A percentile compares a stretch with the other conserved stretches of the same genome.
Conservation (phyloP, 345 rosid species). For the Psidium guajava region DNA sequence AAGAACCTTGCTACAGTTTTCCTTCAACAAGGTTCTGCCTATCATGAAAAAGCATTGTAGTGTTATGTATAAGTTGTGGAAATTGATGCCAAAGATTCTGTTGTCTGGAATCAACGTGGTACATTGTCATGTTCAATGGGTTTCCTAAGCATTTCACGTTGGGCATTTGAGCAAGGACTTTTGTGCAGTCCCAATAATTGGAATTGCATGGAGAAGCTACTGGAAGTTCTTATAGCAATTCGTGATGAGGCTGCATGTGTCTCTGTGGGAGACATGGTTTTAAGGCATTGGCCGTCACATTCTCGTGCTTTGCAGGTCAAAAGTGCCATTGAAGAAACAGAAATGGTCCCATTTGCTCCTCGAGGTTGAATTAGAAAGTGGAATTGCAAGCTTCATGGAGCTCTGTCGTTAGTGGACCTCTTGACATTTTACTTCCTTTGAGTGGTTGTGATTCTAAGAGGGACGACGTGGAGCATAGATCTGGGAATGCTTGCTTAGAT, state of each 20-base stretch:
- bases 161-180: slow-evolving; percentile 99
- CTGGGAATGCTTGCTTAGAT: slow-evolving; percentile 65
- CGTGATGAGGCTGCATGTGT: slow-evolving; percentile 98
- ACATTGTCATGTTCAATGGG: slow-evolving; percentile 97
- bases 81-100: slow-evolving; percentile 91
- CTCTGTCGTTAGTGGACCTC: slow-evolving; percentile 49
- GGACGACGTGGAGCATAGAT: slow-evolving; percentile 19
- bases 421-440: slow-evolving; percentile 57
- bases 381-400: slow-evolving; percentile 66
- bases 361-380: slow-evolving; percentile 41
- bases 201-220: slow-evolving; percentile 98
- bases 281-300: slow-evolving; percentile 99
- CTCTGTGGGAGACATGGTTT: slow-evolving; percentile 81
- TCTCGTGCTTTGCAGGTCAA: slow-evolving; percentile 86
- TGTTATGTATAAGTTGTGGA: slow-evolving; percentile 98
- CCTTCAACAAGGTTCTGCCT: slow-evolving; percentile 77
- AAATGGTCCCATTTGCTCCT: slow-evolving; percentile 73
- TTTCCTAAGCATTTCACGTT: slow-evolving; percentile 70
- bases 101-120: slow-evolving; percentile 96
- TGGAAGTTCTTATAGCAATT: slow-evolving; percentile 96
- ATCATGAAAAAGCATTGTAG: slow-evolving; percentile 72
- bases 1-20: slow-evolving; percentile 88
- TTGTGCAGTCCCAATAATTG: slow-evolving; percentile 96
- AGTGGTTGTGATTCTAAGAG: slow-evolving; percentile 19
- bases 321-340: slow-evolving; percentile 64